Conservation (phyloP, 2,329 filamentous ascomycete genomes). For the Fusarium oligoseptatum region DNA sequence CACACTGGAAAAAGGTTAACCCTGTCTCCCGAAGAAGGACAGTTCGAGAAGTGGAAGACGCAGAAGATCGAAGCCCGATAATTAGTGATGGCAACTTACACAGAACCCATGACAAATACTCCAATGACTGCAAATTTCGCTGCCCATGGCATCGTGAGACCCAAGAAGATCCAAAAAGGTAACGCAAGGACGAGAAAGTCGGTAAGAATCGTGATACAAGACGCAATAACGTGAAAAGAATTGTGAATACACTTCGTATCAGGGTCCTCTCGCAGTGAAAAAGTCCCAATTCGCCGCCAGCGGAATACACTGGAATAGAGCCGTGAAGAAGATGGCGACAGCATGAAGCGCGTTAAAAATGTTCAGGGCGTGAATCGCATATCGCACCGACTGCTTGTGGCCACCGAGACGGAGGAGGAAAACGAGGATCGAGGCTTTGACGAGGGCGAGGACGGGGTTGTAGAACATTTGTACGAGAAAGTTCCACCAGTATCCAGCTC, state of each 20-base stretch:
- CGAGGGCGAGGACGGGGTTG: constrained; percentile 60
- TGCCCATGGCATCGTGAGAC: constrained; percentile 54
- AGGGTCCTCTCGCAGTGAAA: constrained; percentile 27
- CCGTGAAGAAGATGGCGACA: constrained; percentile 53
- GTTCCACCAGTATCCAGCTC: constrained; percentile 50
- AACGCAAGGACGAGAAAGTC: constrained; percentile 56
- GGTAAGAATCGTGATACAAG: constrained; percentile 56
- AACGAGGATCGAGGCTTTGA: constrained; percentile 60
- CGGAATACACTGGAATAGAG: constrained; percentile 57
- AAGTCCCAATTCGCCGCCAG: constrained; percentile 51
- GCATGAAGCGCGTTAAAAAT: constrained; percentile 48
- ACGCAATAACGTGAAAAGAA: constrained; percentile 50
- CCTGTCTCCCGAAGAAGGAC: background rate
- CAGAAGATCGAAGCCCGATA: background rate
- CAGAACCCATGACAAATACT: constrained; percentile 55
- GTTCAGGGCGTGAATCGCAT: constrained; percentile 32
- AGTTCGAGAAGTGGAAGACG: background rate
- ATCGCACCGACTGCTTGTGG: constrained; percentile 48
- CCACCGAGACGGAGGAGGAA: constrained; percentile 60
- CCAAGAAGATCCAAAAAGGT: constrained; percentile 57
- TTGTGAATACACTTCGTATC: constrained; percentile 52
- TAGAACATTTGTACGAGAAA: constrained; percentile 58
- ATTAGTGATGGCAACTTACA: constrained; percentile 45
- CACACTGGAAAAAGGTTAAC: constrained; percentile 41
- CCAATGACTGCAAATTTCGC: constrained; percentile 56